phyloP scores from a whole-genome alignment of 768 basidiomycete species.

The Suillus fuscotomentosus region DNA sequence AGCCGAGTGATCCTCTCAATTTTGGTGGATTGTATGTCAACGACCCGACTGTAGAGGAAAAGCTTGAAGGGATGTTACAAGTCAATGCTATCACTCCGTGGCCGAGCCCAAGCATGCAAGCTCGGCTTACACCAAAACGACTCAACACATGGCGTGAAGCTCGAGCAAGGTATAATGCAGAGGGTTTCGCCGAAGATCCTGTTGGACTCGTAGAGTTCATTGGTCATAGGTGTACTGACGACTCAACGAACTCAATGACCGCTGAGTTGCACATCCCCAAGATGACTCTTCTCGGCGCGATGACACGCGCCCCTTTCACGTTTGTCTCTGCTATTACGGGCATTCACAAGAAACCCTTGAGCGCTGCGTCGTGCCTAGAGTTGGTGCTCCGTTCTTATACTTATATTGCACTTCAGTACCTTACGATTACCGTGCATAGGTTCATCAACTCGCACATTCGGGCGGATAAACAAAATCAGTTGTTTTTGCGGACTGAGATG shows the following conservation, averaged over 20 bases:
- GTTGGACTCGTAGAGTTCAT: conserved; percentile 16
- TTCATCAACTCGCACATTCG: conserved; percentile 16
- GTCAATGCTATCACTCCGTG: not conserved
- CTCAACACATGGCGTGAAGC: conserved; percentile 10
- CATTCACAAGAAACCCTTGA: conserved; percentile 7
- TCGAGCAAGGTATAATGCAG: conserved; percentile 1
- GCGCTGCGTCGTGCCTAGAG: conserved; percentile 10
- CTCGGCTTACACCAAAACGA: conserved; percentile 9
- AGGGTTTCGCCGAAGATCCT: not conserved
- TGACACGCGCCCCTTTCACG: conserved; percentile 9
- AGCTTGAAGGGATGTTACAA: conserved; percentile 16
- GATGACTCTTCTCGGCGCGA: conserved; percentile 1
- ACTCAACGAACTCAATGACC: conserved; percentile 7
- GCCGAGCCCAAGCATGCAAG: not conserved
- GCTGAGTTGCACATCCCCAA: conserved; percentile 4
- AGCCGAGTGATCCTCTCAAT: conserved; percentile 4
- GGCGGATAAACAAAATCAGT: conserved; percentile 15
- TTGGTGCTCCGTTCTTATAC: not conserved
- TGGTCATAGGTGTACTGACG: conserved; percentile 4
- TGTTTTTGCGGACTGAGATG: conserved; percentile 15
- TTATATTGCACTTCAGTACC: not conserved
- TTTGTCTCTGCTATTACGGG: conserved; percentile 8
- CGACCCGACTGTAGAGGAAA: conserved; percentile 1
- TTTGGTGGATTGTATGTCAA: conserved; percentile 13
- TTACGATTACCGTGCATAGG: not conserved